These are phyloP conservation scores for Balakata baccata DNA, from an alignment of 345 rosid genomes.

Conservation along the genomic window DNA sequence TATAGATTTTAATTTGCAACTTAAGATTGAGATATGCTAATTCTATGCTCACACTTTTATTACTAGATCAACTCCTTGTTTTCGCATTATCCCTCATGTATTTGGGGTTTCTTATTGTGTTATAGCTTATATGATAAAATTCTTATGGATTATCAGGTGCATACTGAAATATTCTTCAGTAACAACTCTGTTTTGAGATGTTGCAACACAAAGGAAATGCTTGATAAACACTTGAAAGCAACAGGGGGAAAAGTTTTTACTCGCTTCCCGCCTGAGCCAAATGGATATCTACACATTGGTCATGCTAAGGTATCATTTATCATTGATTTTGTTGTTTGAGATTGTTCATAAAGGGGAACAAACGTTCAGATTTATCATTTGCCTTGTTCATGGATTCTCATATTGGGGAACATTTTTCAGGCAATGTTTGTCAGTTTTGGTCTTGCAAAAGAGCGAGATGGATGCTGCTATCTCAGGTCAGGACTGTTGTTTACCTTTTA, in stretches of 20 bases:
- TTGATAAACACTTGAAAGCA: constrained; percentile 70
- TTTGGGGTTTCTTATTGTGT: not conserved
- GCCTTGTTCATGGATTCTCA: not conserved
- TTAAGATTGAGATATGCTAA: not conserved
- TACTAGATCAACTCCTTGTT: not conserved
- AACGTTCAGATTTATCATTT: constrained; percentile 4
- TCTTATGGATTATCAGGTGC: constrained; percentile 46
- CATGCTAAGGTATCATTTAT: constrained; percentile 78
- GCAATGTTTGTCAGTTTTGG: constrained; percentile 99
- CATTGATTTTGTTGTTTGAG: not conserved
- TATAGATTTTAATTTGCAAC: not conserved
- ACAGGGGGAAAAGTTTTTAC: constrained; percentile 78
- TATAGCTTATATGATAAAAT: not conserved
- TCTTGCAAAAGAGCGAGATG: constrained; percentile 85
- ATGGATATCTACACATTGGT: constrained; percentile 97
- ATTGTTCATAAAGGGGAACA: not conserved
- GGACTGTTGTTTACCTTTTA: constrained; percentile 12
- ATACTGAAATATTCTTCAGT: constrained; percentile 82
- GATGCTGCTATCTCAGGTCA: constrained; percentile 84
- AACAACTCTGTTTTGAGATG: constrained; percentile 70
- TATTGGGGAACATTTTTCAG: constrained; percentile 35
- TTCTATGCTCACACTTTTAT: not conserved
- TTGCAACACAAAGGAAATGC: constrained; percentile 72
- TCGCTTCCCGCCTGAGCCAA: constrained; percentile 96
- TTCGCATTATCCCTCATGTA: not conserved